Percentiles rank a stretch among this genome's conserved stretches.
Conservation (phyloP, 495 filamentous ascomycete genomes). For the Penicillium desertorum region DNA sequence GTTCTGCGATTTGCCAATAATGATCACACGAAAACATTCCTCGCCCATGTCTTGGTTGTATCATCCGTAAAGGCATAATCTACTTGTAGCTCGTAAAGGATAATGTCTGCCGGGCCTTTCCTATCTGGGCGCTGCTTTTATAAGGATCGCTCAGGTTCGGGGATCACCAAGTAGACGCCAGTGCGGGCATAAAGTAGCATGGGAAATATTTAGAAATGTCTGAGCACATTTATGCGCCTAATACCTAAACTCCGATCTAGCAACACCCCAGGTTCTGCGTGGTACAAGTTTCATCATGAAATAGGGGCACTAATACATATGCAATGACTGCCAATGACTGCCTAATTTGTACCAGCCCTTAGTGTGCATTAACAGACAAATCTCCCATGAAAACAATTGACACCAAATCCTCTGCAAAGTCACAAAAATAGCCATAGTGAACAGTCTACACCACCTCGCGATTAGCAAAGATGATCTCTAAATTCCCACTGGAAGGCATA, state of each 20-base stretch:
- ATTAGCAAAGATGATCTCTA: neutral
- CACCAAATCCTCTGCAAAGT: neutral
- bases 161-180: too few species aligned
- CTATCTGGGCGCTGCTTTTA: too few species aligned
- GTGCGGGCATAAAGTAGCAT: too few species aligned
- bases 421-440: neutral
- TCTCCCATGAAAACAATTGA: neutral
- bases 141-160: neutral
- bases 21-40: too few species aligned
- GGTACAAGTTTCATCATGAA: neutral
- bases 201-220: neutral
- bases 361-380: neutral
- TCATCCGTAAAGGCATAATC: too few species aligned
- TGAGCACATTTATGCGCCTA: neutral
- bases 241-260: neutral
- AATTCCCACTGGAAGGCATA: neutral
- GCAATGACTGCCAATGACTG: neutral
- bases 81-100: too few species aligned
- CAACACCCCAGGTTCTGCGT: neutral
- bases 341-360: neutral
- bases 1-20: neutral
- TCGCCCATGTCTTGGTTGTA: too few species aligned
- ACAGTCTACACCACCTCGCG: neutral
- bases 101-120: too few species aligned
- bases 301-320: neutral